Conservation (phyloP, 345 rosid species). For the Sonneratia caseolaris region DNA sequence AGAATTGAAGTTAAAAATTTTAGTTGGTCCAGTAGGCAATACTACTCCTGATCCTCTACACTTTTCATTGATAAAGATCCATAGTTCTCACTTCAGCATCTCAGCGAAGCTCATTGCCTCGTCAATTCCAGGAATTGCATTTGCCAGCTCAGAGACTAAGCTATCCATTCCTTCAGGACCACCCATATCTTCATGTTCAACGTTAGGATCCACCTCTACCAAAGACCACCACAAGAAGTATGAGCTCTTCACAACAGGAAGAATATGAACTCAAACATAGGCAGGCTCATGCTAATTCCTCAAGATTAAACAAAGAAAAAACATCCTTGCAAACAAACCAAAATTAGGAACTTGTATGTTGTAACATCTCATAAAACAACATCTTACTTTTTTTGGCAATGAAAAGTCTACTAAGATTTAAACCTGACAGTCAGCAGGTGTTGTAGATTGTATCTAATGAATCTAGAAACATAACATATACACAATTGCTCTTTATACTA, state of each 20-base stretch:
- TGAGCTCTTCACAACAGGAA: not conserved
- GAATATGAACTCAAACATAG: not conserved
- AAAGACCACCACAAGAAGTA: constrained; percentile 1
- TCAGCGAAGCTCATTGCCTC: constrained; percentile 99
- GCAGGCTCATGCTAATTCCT: not conserved
- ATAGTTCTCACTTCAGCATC: constrained; percentile 68
- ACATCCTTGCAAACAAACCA: not conserved
- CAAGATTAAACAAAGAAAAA: not conserved
- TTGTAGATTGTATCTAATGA: not conserved
- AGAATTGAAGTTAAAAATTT: not conserved
- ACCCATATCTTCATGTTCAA: constrained; percentile 70
- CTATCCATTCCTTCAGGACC: constrained; percentile 76
- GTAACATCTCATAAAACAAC: not conserved
- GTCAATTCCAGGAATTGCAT: constrained; percentile 96
- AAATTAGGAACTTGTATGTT: not conserved
- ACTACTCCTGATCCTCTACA: not conserved
- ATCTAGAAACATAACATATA: not conserved
- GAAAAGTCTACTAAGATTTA: not conserved
- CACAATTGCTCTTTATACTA: not conserved
- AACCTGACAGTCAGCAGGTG: not conserved
- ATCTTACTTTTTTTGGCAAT: not conserved
- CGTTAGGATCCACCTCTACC: constrained; percentile 94
- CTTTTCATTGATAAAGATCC: not conserved
- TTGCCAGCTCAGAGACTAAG: constrained; percentile 83
- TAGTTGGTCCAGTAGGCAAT: not conserved